These are phyloP conservation scores for Aspergillus latus DNA, from an alignment of 2,329 filamentous ascomycete genomes.

Conservation along the genomic window DNA sequence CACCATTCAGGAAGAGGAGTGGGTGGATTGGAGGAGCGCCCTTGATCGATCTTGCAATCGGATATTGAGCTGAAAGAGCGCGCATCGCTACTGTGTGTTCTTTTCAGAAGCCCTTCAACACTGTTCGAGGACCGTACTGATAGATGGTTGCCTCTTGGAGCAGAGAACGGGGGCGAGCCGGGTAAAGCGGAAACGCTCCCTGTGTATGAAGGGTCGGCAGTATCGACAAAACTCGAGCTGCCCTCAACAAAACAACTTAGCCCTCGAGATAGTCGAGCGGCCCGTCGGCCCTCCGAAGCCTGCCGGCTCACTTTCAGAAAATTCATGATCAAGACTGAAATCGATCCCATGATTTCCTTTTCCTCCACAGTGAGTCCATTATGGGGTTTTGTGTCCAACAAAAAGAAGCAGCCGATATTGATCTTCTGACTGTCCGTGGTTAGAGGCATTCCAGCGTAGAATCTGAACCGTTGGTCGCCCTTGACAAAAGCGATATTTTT, in stretches of 20 bases:
- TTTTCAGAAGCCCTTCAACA: constrained; percentile 23
- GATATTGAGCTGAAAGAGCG: constrained; percentile 30
- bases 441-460: constrained; percentile 63
- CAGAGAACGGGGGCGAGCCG: constrained; percentile 23
- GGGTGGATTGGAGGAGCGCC: constrained; percentile 26
- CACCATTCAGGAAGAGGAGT: constrained; percentile 36
- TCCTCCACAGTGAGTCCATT: constrained; percentile 42
- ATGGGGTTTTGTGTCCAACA: constrained; percentile 59
- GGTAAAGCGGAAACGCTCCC: constrained; percentile 22
- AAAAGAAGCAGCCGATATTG: constrained; percentile 61
- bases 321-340: constrained; percentile 58
- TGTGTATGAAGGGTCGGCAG: constrained; percentile 24
- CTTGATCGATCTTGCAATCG: constrained; percentile 30
- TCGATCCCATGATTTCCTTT: constrained; percentile 56
- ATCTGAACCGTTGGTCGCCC: constrained; percentile 40
- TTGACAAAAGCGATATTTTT: constrained; percentile 39
- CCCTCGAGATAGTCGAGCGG: constrained; percentile 56
- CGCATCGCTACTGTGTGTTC: constrained; percentile 31
- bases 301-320: constrained; percentile 59
- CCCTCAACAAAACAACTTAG: constrained; percentile 57
- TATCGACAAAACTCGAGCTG: constrained; percentile 43
- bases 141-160: constrained; percentile 24
- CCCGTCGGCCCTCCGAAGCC: constrained; percentile 53
- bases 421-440: constrained; percentile 57
- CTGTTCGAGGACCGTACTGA: constrained; percentile 27